These are phyloP conservation scores for Phytopythium helicoides DNA, from an alignment of 352 stramenopile genomes.

Conservation along the genomic window DNA sequence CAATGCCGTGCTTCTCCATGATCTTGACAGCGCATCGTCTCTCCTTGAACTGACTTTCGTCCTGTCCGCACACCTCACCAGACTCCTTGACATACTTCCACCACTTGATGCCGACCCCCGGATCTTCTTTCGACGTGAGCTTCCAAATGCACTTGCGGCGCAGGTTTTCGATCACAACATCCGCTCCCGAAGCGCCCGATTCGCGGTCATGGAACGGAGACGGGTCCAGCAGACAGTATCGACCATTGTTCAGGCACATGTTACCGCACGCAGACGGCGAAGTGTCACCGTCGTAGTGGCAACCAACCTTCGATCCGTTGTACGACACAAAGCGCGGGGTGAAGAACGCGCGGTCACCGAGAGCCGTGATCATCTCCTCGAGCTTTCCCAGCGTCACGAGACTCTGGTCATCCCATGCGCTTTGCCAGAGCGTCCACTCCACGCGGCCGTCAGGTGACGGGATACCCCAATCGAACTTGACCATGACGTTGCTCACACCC, in stretches of 20 bases:
- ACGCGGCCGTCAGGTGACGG: conserved; percentile 94
- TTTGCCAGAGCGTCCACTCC: conserved; percentile 97
- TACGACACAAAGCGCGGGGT: conserved; percentile 97
- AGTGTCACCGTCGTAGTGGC: conserved; percentile 66
- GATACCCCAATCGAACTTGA: conserved; percentile 95
- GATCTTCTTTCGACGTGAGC: conserved; percentile 62
- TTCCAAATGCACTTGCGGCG: conserved; percentile 96
- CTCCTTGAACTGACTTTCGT: conserved; percentile 86
- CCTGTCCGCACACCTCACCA: conserved; percentile 78
- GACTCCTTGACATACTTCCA: conserved; percentile 96
- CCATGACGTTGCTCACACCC: conserved; percentile 90
- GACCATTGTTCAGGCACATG: conserved; percentile 96
- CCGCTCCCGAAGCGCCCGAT: conserved; percentile 89
- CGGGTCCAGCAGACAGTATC: conserved; percentile 95
- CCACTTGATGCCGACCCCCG: conserved; percentile 89
- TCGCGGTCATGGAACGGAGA: conserved; percentile 94
- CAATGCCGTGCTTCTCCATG: conserved; percentile 88
- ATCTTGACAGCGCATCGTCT: conserved; percentile 86
- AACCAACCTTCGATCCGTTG: conserved; percentile 93
- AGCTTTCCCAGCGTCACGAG: conserved; percentile 77
- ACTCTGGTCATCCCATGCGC: conserved; percentile 89
- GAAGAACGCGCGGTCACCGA: conserved; percentile 94
- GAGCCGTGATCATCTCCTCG: conserved; percentile 71
- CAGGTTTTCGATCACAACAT: conserved; percentile 94
- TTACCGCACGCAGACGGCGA: conserved; percentile 89